Percentiles rank a stretch among this genome's conserved stretches.
Conservation (phyloP, 805 yeast species). For the Dipodascopsis tothii region DNA sequence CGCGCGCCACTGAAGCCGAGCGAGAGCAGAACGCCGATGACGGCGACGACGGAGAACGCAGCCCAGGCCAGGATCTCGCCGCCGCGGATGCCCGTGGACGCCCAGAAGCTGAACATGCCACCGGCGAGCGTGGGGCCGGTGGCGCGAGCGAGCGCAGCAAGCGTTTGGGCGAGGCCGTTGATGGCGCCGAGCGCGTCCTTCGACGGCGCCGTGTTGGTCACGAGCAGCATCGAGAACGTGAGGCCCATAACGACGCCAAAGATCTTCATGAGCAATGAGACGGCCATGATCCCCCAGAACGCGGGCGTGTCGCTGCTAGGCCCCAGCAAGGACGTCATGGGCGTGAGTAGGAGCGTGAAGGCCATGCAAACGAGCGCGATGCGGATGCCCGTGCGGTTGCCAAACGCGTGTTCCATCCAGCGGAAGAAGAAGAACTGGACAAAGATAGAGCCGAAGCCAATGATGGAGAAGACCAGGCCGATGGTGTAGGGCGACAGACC, state of each 20-base stretch:
- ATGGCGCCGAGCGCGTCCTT: conserved; percentile 48
- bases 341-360: conserved; percentile 39
- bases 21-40: not conserved
- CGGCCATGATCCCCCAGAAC: conserved; percentile 7
- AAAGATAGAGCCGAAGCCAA: conserved; percentile 49
- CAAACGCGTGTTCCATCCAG: conserved; percentile 34
- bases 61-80: not conserved
- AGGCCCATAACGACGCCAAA: conserved; percentile 42
- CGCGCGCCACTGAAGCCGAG: not conserved
- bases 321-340: conserved; percentile 38
- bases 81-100: not conserved
- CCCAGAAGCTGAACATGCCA: conserved; percentile 1
- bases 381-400: conserved; percentile 41
- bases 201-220: conserved; percentile 49
- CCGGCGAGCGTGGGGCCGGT: conserved; percentile 41
- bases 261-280: conserved; percentile 33
- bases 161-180: conserved; percentile 50
- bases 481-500: conserved; percentile 42
- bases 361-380: conserved; percentile 39
- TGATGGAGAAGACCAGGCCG: conserved; percentile 44
- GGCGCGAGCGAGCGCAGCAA: conserved; percentile 49
- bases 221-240: conserved; percentile 47
- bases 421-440: conserved; percentile 46
- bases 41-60: not conserved
- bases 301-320: conserved; percentile 31